phyloP scores from a whole-genome alignment of 192 early-diverging fungal genomes.

The Linnemannia hyalina region DNA sequence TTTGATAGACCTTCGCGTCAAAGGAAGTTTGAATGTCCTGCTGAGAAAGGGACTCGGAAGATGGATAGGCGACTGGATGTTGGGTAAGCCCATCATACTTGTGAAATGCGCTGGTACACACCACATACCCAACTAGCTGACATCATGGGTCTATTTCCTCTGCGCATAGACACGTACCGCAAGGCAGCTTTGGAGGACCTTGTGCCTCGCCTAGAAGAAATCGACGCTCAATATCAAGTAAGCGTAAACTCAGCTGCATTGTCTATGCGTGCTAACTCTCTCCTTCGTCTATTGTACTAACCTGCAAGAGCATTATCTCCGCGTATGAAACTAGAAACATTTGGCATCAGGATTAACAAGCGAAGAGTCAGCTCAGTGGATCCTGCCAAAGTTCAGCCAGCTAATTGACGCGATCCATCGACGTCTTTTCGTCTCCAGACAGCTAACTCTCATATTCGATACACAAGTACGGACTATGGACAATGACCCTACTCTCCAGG shows the following conservation, averaged over 20 bases:
- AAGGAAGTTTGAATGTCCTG: slow-evolving; percentile 27
- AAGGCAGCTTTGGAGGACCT: slow-evolving; percentile 30
- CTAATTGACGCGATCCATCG: slow-evolving; percentile 21
- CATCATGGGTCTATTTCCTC: neutral
- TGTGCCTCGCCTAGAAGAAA: slow-evolving; percentile 18
- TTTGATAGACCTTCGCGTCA: slow-evolving; percentile 4
- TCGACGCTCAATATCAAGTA: slow-evolving; percentile 33
- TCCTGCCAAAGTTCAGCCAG: slow-evolving; percentile 23
- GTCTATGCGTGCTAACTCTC: too few species aligned
- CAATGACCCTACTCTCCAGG: slow-evolving; percentile 21
- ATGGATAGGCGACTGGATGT: slow-evolving; percentile 35
- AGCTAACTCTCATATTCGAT: slow-evolving; percentile 31
- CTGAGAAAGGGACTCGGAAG: slow-evolving; percentile 26
- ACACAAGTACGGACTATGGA: slow-evolving; percentile 1
- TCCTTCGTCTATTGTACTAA: too few species aligned
- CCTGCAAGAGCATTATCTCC: too few species aligned
- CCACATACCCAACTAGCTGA: neutral
- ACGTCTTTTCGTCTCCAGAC: slow-evolving; percentile 12
- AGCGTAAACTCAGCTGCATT: neutral
- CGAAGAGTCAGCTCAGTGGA: slow-evolving; percentile 23
- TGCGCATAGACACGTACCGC: slow-evolving; percentile 21
- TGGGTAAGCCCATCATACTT: slow-evolving; percentile 13
- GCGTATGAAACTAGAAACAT: slow-evolving; percentile 2
- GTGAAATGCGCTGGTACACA: neutral
- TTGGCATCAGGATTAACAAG: neutral